A percentile compares a stretch with the other conserved stretches of the same genome.
These are phyloP conservation scores for Neofusicoccum ribis DNA, from an alignment of 2,329 filamentous ascomycete genomes.

Conservation along the genomic window DNA sequence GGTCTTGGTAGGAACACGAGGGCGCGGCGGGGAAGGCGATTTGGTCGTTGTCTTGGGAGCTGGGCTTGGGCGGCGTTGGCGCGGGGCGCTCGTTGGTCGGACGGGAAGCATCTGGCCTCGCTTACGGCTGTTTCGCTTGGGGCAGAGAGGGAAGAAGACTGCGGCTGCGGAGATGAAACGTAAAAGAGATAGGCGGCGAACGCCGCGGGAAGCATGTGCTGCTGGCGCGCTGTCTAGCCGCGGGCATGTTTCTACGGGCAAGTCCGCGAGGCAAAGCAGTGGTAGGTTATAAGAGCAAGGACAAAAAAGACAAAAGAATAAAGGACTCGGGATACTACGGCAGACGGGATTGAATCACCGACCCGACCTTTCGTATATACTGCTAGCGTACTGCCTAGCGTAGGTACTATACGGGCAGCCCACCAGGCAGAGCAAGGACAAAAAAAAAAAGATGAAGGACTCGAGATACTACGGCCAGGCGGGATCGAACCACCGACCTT, in stretches of 20 bases:
- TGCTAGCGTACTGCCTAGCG: too few species aligned
- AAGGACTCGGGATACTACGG: not conserved
- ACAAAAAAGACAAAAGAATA: not conserved
- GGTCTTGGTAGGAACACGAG: not conserved
- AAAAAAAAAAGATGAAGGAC: not conserved
- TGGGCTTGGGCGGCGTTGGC: slow-evolving; percentile 2
- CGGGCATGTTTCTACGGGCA: too few species aligned
- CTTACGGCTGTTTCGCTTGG: not conserved
- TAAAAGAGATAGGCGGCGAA: too few species aligned
- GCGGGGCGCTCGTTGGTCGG: not conserved
- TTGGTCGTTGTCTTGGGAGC: not conserved
- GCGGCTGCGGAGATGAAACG: not conserved
- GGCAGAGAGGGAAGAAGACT: too few species aligned
- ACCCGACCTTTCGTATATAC: too few species aligned
- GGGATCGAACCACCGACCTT: slow-evolving; percentile 22
- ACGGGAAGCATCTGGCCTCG: not conserved
- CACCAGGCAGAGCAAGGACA: not conserved
- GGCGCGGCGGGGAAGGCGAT: not conserved
- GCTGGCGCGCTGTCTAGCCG: too few species aligned
- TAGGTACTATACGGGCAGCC: too few species aligned
- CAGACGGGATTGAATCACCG: slow-evolving; percentile 19
- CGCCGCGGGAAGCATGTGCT: too few species aligned
- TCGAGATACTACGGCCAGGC: slow-evolving; percentile 15
- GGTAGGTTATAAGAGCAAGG: too few species aligned
- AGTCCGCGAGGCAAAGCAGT: too few species aligned